Base-by-base conservation (phyloP, 2,329 filamentous ascomycete genomes). In the Claviceps sp. region DNA sequence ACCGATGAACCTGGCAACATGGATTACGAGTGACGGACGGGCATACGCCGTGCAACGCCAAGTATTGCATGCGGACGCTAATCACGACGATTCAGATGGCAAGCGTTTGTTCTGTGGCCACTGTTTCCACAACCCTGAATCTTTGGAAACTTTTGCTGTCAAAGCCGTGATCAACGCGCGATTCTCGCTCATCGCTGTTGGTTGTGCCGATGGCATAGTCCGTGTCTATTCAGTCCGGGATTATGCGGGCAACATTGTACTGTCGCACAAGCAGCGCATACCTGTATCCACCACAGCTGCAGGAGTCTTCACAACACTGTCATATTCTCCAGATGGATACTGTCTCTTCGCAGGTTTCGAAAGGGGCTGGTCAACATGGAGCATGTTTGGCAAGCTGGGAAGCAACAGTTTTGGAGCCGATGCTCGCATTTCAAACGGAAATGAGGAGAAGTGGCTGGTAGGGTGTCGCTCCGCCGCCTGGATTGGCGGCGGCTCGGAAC, bases 301-400 rank as follows among this genome's bases (percentile, higher is more conserved):
- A 1, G 93, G 93, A 0, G 67, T 70, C 13, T 70, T 96, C 50
- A 88, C 80, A 2, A 85, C 82, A 34, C 68, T 98, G 57, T 81
- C 72, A 55, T 98, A 95, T 70, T 96, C 93, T 1, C 89, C 91
- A 0, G 93, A 98, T 65, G 93, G 93, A 18, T 96, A 97, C 66
- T 95, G 90, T 65, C 76, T 98, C 8, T 96, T 98, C 67, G 89
- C 86, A 44, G 93, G 91, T 1, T 97, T 91, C 62, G 84, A 93
- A 61, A 82, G 84, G 54, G 94, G 93, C 0, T 98, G 93, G 93
- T 85, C 87, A 4, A 91, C 84, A 47, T 98, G 91, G 91, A 97
- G 91, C 65, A 93, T 97, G 40, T 98, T 95, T 67, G 93, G 93
- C 37, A 96, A 95, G 66, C 78, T 85, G 2, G 84, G 89, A 14